phyloP scores from a whole-genome alignment of 1,284 basidiomycete genomes.

The Schizopora paradoxa region DNA sequence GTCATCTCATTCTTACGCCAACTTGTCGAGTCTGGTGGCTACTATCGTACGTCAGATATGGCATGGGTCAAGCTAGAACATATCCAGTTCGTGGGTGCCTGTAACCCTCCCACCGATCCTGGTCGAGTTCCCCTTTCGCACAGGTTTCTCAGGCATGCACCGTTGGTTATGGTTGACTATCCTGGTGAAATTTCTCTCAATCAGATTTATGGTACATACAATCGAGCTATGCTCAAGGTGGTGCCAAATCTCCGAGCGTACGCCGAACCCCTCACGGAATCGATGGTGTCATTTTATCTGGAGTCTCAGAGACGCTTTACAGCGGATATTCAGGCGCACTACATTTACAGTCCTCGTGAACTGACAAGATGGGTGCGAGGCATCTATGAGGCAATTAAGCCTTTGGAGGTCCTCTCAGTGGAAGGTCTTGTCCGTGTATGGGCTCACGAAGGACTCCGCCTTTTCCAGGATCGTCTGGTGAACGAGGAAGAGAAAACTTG shows the following conservation, averaged over 20 bases:
- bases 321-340: conserved; percentile 94
- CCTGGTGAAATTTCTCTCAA: conserved; percentile 96
- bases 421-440: conserved; percentile 96
- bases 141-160: conserved; percentile 96
- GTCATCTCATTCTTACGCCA: conserved; percentile 99
- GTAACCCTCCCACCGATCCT: conserved; percentile 99
- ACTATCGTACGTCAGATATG: conserved; percentile 93
- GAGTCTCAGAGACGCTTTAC: conserved; percentile 94
- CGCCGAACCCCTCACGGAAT: conserved; percentile 91
- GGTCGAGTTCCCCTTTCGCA: conserved; percentile 97
- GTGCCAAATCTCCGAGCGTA: conserved; percentile 91
- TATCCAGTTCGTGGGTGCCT: conserved; percentile 99
- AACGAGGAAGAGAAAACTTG: conserved; percentile 86
- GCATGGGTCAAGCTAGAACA: conserved; percentile 97
- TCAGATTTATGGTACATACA: conserved; percentile 99
- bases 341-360: conserved; percentile 98
- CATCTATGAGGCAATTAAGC: conserved; percentile 94
- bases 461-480: conserved; percentile 98
- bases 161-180: conserved; percentile 99
- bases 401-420: conserved; percentile 84
- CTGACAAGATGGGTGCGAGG: conserved; percentile 97
- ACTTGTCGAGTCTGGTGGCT: conserved; percentile 92
- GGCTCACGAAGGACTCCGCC: conserved; percentile 96
- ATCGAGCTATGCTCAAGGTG: conserved; percentile 93
- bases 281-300: conserved; percentile 96